Evolutionary conservation across 352 stramenopile species (phyloP).

Genomic region (Achlya hypogyna): DNA sequence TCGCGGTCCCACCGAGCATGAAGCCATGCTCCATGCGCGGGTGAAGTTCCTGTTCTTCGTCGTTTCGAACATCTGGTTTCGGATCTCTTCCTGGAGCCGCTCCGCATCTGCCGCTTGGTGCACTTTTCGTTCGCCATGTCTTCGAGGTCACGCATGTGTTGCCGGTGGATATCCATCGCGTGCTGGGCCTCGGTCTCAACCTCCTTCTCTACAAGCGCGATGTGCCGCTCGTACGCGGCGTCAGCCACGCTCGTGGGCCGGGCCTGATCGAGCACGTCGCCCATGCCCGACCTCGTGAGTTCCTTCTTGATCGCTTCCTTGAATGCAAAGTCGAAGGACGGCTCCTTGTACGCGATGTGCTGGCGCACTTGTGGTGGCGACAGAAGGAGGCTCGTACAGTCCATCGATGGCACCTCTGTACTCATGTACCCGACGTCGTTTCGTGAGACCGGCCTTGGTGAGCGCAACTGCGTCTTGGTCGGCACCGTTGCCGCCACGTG

Average conservation of each 20-base stretch:
- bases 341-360: slow-evolving; percentile 16
- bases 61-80: slow-evolving; percentile 7
- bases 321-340: slow-evolving; percentile 17
- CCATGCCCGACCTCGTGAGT: not conserved
- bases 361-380: slow-evolving; percentile 15
- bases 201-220: slow-evolving; percentile 11
- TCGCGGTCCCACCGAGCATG: too few relatives aligned
- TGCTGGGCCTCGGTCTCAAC: slow-evolving; percentile 19
- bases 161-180: slow-evolving; percentile 19
- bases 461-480: not conserved
- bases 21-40: not conserved
- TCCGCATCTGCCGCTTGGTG: slow-evolving; percentile 7
- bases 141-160: slow-evolving; percentile 17
- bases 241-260: not conserved
- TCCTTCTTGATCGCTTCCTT: slow-evolving; percentile 17
- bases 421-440: slow-evolving; percentile 12
- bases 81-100: slow-evolving; percentile 11
- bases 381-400: slow-evolving; percentile 15
- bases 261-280: not conserved
- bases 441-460: slow-evolving; percentile 7
- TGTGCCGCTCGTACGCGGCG: slow-evolving; percentile 15
- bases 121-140: slow-evolving; percentile 18
- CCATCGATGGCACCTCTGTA: slow-evolving; percentile 1
- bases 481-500: not conserved
- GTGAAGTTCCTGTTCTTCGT: not conserved